These are phyloP conservation scores for Geotrichum carabidarum DNA, from an alignment of 1,139 yeast species.

Conservation along the genomic window DNA sequence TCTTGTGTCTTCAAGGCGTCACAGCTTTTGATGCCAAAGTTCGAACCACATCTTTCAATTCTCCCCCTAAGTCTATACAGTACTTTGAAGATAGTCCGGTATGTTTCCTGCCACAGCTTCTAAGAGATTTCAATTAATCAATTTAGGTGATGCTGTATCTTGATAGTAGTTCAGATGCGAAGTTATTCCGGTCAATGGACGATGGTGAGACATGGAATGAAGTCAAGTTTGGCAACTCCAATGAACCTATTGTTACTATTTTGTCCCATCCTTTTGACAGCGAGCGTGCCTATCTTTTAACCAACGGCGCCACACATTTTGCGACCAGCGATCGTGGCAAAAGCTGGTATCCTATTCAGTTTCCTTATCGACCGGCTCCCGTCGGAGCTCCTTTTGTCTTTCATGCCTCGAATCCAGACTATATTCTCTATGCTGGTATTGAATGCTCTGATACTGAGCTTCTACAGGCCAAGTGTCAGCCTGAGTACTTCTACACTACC, in stretches of 20 bases:
- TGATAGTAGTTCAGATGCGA: conserved; percentile 29
- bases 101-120: conserved; percentile 6
- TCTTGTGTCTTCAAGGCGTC: conserved; percentile 4
- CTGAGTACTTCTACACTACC: conserved; percentile 45
- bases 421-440: conserved; percentile 41
- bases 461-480: conserved; percentile 37
- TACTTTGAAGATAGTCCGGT: conserved; percentile 26
- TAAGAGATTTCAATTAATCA: not conserved
- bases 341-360: conserved; percentile 49
- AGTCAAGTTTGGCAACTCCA: conserved; percentile 33
- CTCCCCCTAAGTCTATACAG: conserved; percentile 21
- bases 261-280: conserved; percentile 46
- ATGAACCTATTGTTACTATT: conserved; percentile 35
- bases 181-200: conserved; percentile 47
- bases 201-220: conserved; percentile 55
- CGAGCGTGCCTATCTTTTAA: conserved; percentile 51
- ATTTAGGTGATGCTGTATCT: conserved; percentile 40
- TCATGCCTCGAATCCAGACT: conserved; percentile 43
- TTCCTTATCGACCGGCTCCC: conserved; percentile 28
- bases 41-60: conserved; percentile 16
- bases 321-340: conserved; percentile 55
- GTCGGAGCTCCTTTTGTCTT: conserved; percentile 32
- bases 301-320: conserved; percentile 41
- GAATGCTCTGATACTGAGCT: conserved; percentile 39
- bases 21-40: conserved; percentile 16